Base-by-base conservation (phyloP, 495 filamentous ascomycete genomes). In the Daldinia caldariorum region DNA sequence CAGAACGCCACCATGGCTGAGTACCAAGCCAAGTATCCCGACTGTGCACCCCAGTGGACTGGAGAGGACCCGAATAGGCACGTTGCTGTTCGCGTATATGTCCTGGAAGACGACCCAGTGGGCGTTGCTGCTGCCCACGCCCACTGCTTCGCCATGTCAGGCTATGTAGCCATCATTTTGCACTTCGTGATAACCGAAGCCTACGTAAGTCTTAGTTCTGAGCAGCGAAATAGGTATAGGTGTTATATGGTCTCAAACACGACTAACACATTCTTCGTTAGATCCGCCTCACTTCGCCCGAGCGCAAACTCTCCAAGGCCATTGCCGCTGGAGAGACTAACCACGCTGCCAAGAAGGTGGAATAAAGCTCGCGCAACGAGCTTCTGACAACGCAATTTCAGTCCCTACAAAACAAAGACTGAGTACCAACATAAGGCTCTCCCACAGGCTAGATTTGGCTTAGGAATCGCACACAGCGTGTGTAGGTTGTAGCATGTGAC, bases 101-200 rank as follows among this genome's bases (percentile, higher is more conserved):
- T 79, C 38, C 61, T 72, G 4, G 35, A 51, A n/a, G 60, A 38
- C 6, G 68, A 76, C 31, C 57, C 51, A 1, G 76, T 77, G 22
- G 56, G 81, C 18, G 72, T 81, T n/a, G 80, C 74, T 1, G 69
- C 81, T 6, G 75, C 69, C 2, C 71, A 86, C 12, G 73, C 75
- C 22, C 12, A 81, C 0, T 70, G 37, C n/a, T 87, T 87, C 54
- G 83, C 79, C 18, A 77, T 79, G 67, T 78, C 77, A 0, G 59
- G 80, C 0, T 88, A 81, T 82, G 26, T 87, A 10, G 74, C 82
- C 6, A 55, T 85, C 0, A 35, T 80, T 3, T 29, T 87, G 9
- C 81, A 88, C 69, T 68, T 71, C 31, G 34, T 85, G 35, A 79
- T 78, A 6, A 77, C 83, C 6, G 86, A 88, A 74, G 63, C 86